Percentiles rank a stretch among this genome's conserved stretches.
Conservation (phyloP, 495 filamentous ascomycete genomes). For the Venustampulla echinocandica region DNA sequence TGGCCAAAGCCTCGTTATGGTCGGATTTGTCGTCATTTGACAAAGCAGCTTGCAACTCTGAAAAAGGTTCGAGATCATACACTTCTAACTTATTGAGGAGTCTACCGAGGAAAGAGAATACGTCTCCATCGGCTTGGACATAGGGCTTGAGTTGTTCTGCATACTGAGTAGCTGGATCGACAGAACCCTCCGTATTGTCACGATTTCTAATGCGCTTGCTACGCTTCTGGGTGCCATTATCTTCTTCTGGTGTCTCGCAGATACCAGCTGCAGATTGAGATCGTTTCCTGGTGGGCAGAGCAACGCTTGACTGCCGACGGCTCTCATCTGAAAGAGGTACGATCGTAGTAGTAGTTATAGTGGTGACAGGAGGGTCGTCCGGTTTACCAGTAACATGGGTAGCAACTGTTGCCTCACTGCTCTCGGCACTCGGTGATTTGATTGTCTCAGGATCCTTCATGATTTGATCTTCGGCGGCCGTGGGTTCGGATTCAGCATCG, state of each 20-base stretch:
- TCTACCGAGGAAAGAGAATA: slow-evolving; percentile 60
- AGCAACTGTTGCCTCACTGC: slow-evolving; percentile 35
- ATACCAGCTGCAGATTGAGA: slow-evolving; percentile 56
- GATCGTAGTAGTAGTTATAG: slow-evolving; percentile 12
- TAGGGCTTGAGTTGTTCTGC: slow-evolving; percentile 62
- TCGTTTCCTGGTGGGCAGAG: slow-evolving; percentile 44
- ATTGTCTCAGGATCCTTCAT: slow-evolving; percentile 26
- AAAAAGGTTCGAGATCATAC: slow-evolving; percentile 37
- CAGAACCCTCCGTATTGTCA: slow-evolving; percentile 64
- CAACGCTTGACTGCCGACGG: slow-evolving; percentile 3
- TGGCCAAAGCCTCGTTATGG: slow-evolving; percentile 11
- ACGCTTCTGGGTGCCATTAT: slow-evolving; percentile 57
- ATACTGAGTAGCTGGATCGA: slow-evolving; percentile 61
- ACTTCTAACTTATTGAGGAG: slow-evolving; percentile 61
- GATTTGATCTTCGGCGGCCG: slow-evolving; percentile 20
- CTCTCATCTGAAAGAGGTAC: slow-evolving; percentile 15
- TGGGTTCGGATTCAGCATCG: slow-evolving; percentile 8
- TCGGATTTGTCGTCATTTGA: slow-evolving; percentile 18
- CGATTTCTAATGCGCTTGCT: slow-evolving; percentile 78
- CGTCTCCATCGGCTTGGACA: slow-evolving; percentile 62
- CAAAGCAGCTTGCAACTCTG: slow-evolving; percentile 30
- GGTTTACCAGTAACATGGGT: slow-evolving; percentile 7
- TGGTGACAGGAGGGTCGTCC: slow-evolving; percentile 12
- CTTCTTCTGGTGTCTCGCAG: slow-evolving; percentile 42
- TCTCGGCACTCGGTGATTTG: slow-evolving; percentile 30